Base-by-base conservation (phyloP, 1,284 basidiomycete genomes). In the Prillingera fragicola region DNA sequence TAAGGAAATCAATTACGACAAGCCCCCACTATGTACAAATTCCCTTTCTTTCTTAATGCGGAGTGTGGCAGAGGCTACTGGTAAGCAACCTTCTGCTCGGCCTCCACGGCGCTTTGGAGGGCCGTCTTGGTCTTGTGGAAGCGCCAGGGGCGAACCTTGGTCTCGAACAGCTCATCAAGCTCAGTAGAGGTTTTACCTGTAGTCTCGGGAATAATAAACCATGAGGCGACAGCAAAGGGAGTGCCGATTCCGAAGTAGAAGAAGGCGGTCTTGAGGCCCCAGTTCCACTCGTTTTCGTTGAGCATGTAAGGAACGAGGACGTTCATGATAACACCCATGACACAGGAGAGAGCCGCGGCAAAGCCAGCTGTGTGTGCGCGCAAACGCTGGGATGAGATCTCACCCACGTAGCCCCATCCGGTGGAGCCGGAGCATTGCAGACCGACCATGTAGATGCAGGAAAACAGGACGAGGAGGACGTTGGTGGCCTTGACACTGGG, bases 141-240 rank as follows among this genome's bases (percentile, higher is more conserved):
- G 17, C 53, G 33, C 54, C 58, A 58, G 15, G 62, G 57, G 26
- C 34, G 45, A 47, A 63, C 35, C 44, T 59, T 62, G 35, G 56
- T 57, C 25, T 46, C 46, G 43, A 63, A 63, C 55, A 63, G 53
- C 48, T 63, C 62, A 38, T 63, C 59, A 12, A 63, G 44, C 41
- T 63, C 61, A 6, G 55, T 57, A 3, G 61, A 40, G 4, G 59
- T 58, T 10, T 58, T 31, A n/a, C 45, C 35, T 18, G 59, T 56
- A 3, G 53, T 56, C 31, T 63, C 61, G 9, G 59, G 61, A 22
- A 64, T 55, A 43, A 64, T 45, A 45, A 57, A 61, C 45, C 56
- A 53, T 1, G 57, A 53, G n/a, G 43, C 52, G 21, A 57, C 37
- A 24, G 44, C 45, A 19, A 60, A 33, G 1, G 60, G 57, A 3